Evolutionary conservation across 2,329 filamentous ascomycete genomes (phyloP), one percentile per base, ranked within the genome.

Genomic region (Penicillium sp.): DNA sequence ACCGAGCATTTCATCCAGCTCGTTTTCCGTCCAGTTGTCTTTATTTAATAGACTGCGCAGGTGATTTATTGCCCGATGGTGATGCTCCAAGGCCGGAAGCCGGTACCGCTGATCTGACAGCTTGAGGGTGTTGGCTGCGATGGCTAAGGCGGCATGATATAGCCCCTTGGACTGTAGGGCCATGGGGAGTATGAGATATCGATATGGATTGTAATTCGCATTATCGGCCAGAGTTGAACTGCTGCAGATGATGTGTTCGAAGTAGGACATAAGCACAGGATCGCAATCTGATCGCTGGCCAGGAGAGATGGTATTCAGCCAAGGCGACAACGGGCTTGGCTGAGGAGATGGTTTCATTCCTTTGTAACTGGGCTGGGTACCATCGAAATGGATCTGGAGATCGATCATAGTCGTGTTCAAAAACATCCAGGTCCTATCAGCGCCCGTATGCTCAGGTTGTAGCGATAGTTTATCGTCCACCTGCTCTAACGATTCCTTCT

Each of bases 111-210:
- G 34, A 6, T 60, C 51, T 1, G 56, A 58, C 22, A 64, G 47
- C 12, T 51, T 51, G 6, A 64, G 43, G 15, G 60, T 64, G 32
- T 58, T 57, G 1, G 62, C 62, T 2, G 61, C 56, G 17, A 64
- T 57, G 9, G 61, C 61, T 10, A 64, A 45, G 0, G 61, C 61
- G 3, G 58, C 59, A 46, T 64, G 59, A 29, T 62, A 64, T 13
- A 64, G 35, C 7, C 60, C 61, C n/a, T 57, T 33, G 1, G 57
- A 63, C 15, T 59, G 33, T 28, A 64, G 42, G 2, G 59, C 58
- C 60, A 64, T 64, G n/a, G 60, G 60, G 1, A 64, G 48, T 21
- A 64, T 59, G 3, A 63, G 48, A 45, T 64, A 56, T 37, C 59
- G 55, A 52, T 64, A 64, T n/a, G 62, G 61, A 32, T 64, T 64